These are phyloP conservation scores for Juglanconis sp. DNA, from an alignment of 2,329 filamentous ascomycete species.

Conservation along the genomic window DNA sequence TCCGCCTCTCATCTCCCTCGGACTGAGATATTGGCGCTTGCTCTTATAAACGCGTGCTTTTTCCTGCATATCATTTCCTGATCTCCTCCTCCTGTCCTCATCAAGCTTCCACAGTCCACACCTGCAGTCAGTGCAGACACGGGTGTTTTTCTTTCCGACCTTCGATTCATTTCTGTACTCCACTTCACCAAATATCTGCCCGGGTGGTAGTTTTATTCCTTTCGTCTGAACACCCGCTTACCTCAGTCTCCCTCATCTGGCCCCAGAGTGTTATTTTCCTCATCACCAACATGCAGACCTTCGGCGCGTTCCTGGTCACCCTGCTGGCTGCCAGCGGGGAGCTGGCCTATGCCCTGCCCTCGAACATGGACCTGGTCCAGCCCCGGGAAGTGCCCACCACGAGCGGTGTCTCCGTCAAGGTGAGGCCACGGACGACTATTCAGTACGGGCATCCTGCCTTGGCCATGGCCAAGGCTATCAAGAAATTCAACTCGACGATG, in stretches of 20 bases:
- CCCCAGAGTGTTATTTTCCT: background rate
- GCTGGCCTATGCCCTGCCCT: conserved; percentile 17
- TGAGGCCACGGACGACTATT: conserved; percentile 13
- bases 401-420: conserved; percentile 10
- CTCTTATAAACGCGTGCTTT: background rate
- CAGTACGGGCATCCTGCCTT: conserved; percentile 19
- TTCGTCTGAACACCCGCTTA: background rate
- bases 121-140: background rate
- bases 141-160: background rate
- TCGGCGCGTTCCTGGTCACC: conserved; percentile 15
- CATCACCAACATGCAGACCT: conserved; percentile 17
- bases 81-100: background rate
- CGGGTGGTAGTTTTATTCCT: conserved; percentile 12
- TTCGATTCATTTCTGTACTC: background rate
- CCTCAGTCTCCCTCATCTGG: background rate
- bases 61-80: background rate
- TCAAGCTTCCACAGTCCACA: background rate
- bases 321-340: conserved; percentile 18
- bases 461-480: conserved; percentile 19
- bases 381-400: conserved; percentile 1
- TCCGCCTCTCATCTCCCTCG: background rate
- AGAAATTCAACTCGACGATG: conserved; percentile 19
- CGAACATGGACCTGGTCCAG: conserved; percentile 7
- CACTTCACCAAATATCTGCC: conserved; percentile 4
- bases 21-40: background rate